phyloP scores from a whole-genome alignment of 2,329 filamentous ascomycete genomes.

The Fusarium oxysporum region DNA sequence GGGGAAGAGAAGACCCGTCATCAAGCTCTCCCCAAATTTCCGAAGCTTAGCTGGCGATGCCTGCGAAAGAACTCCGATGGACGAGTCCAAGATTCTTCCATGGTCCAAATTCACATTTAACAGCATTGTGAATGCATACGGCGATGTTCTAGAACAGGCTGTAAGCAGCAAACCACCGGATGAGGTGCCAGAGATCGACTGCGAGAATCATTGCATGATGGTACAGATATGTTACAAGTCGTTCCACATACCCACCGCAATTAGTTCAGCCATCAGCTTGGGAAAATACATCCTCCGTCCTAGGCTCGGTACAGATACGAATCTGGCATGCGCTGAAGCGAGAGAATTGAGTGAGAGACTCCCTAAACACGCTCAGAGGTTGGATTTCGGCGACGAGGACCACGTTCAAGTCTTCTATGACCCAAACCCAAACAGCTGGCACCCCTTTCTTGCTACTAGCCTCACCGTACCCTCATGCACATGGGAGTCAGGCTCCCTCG shows the following conservation, averaged over 20 bases:
- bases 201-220: neutral
- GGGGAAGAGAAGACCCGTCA: neutral
- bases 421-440: fast-evolving
- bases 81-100: neutral
- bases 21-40: neutral
- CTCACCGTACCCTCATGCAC: neutral
- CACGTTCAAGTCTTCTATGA: neutral
- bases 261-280: neutral
- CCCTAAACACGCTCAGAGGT: neutral
- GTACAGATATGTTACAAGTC: neutral
- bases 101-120: neutral
- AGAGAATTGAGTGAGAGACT: fast-evolving
- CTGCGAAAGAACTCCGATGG: neutral
- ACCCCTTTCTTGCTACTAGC: neutral
- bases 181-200: neutral
- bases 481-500: neutral
- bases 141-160: neutral
- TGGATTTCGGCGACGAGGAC: neutral
- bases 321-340: neutral
- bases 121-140: neutral
- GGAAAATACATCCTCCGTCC: fast-evolving
- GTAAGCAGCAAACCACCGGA: neutral
- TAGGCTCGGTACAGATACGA: neutral
- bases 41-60: too few relatives aligned
- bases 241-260: neutral